phyloP scores from a whole-genome alignment of 2,329 filamentous ascomycete genomes.

The Nothopassalora personata region DNA sequence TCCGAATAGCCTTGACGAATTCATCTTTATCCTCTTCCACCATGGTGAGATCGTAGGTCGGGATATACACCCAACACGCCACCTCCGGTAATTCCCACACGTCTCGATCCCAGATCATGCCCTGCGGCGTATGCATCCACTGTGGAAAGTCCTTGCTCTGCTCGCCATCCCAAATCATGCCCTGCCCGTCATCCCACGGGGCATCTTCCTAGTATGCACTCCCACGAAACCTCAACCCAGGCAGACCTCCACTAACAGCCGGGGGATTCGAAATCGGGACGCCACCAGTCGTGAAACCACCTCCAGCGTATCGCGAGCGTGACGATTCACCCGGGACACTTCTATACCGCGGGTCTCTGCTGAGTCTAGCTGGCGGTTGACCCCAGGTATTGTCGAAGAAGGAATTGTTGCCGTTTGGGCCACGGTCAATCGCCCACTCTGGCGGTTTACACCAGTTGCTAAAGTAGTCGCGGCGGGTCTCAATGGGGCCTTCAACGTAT shows the following conservation, averaged over 20 bases:
- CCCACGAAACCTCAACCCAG: neutral
- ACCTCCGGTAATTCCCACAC: neutral
- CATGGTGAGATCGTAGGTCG: neutral
- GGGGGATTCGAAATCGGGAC: neutral
- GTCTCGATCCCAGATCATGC: neutral
- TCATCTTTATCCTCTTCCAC: neutral
- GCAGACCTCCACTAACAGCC: neutral
- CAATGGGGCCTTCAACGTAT: constrained; percentile 35
- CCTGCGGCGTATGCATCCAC: neutral
- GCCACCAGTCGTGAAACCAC: neutral
- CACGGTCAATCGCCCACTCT: constrained; percentile 37
- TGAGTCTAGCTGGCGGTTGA: constrained; percentile 33
- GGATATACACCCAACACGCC: neutral
- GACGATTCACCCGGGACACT: constrained; percentile 17
- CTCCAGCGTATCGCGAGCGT: neutral
- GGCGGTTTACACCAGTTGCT: constrained; percentile 36
- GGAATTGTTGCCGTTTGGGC: constrained; percentile 34
- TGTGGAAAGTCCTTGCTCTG: neutral
- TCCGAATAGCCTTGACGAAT: neutral
- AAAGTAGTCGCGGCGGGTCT: constrained; percentile 37
- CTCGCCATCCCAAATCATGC: no score
- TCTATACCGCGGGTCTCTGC: constrained; percentile 34
- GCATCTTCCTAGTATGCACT: neutral
- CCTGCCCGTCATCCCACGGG: neutral
- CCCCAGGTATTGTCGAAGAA: constrained; percentile 39